Conservation (phyloP, 805 yeast genomes). For the Hanseniaspora lachancei region DNA sequence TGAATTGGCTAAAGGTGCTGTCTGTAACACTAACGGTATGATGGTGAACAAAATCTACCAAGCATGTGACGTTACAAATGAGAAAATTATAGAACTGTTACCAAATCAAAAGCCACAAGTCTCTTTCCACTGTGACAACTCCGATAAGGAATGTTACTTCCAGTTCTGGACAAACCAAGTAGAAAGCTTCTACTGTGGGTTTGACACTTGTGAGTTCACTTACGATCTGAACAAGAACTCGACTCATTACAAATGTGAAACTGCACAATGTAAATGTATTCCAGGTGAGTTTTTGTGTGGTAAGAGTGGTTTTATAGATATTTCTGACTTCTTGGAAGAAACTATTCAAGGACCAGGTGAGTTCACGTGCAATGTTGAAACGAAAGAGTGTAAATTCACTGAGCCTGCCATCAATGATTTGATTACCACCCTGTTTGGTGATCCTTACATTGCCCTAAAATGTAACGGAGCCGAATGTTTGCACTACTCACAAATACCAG, state of each 20-base stretch:
- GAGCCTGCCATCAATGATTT: slow-evolving; percentile 95
- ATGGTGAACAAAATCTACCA: slow-evolving; percentile 70
- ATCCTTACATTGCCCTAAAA: slow-evolving; percentile 65
- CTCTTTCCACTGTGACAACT: slow-evolving; percentile 73
- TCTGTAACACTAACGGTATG: slow-evolving; percentile 78
- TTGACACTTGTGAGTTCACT: slow-evolving; percentile 57
- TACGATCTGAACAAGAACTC: slow-evolving; percentile 48
- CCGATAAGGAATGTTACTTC: slow-evolving; percentile 58
- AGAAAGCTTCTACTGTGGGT: slow-evolving; percentile 84
- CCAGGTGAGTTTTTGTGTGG: slow-evolving; percentile 94
- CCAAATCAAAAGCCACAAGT: slow-evolving; percentile 79
- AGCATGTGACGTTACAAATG: slow-evolving; percentile 88
- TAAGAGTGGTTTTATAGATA: slow-evolving; percentile 82
- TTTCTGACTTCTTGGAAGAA: slow-evolving; percentile 80
- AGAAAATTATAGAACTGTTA: slow-evolving; percentile 68
- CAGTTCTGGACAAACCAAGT: slow-evolving; percentile 91
- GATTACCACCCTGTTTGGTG: slow-evolving; percentile 88
- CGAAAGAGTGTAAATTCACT: slow-evolving; percentile 59
- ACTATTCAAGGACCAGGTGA: slow-evolving; percentile 90
- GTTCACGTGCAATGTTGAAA: slow-evolving; percentile 59
- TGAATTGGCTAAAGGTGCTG: slow-evolving; percentile 50
- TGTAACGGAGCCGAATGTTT: slow-evolving; percentile 86
- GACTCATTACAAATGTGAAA: slow-evolving; percentile 65
- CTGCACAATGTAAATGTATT: slow-evolving; percentile 73
- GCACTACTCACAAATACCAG: slow-evolving; percentile 87